Evolutionary conservation across 1,284 basidiomycete species (phyloP).

Genomic region (Wallemia ichthyophaga): DNA sequence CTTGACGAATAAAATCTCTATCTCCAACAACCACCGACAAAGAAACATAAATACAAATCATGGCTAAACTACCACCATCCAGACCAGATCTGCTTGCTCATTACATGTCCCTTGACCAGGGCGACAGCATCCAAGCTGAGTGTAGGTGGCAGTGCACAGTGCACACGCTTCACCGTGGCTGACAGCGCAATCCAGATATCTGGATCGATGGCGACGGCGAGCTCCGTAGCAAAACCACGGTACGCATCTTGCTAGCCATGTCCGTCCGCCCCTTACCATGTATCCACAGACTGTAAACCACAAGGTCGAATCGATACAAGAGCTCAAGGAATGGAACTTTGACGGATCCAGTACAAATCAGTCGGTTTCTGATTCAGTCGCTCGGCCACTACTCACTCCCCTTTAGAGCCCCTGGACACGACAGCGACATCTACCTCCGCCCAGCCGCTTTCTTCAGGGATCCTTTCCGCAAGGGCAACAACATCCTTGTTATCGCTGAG

Average conservation of each 20-base stretch:
- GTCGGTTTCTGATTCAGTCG: too few relatives aligned
- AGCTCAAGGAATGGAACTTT: slow-evolving; percentile 91
- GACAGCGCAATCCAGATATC: slow-evolving; percentile 29
- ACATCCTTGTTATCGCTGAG: slow-evolving; percentile 58
- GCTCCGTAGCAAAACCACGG: slow-evolving; percentile 72
- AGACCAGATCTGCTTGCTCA: slow-evolving; percentile 56
- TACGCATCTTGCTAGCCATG: slow-evolving; percentile 7
- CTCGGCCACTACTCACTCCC: too few relatives aligned
- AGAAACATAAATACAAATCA: background rate
- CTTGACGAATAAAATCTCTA: background rate
- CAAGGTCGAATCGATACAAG: slow-evolving; percentile 21
- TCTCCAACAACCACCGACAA: background rate
- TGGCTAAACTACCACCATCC: slow-evolving; percentile 10
- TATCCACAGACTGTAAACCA: slow-evolving; percentile 12
- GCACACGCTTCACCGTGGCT: background rate
- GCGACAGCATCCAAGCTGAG: slow-evolving; percentile 67
- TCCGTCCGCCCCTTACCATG: background rate
- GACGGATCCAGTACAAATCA: slow-evolving; percentile 93
- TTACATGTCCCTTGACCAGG: slow-evolving; percentile 52
- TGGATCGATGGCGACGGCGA: slow-evolving; percentile 84
- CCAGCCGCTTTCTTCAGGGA: slow-evolving; percentile 95
- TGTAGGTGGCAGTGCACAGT: too few relatives aligned
- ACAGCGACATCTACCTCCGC: slow-evolving; percentile 95
- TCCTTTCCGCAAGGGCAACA: slow-evolving; percentile 94
- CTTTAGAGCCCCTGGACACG: slow-evolving; percentile 64